Base-by-base conservation (phyloP, 1,139 yeast genomes). In the Wickerhamomyces sp. region DNA sequence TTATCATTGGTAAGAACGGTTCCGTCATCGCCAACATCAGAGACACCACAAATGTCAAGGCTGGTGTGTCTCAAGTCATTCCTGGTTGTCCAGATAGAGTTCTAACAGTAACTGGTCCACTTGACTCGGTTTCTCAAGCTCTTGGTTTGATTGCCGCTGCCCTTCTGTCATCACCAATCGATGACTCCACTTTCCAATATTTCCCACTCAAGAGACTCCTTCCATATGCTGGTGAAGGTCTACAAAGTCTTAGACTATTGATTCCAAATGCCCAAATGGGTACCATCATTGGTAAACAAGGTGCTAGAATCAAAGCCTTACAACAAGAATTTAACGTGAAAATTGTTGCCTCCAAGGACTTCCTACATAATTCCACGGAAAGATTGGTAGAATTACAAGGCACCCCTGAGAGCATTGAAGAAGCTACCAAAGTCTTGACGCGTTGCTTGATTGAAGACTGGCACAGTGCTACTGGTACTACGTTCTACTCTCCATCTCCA, bases 211-310 rank as follows among this genome's bases (percentile, higher is more conserved):
- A 77, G 46, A 75, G 78, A 46, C 64, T 80, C 43, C 65, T 75
- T 38, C 66, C 70, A 23, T 72, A 77, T 13, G 62, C 71, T 32
- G 62, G 72, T 30, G 71, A 70, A 33, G 77, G 75, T 26, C 54
- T 62, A 15, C 69, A 83, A 20, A 69, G 78, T 28, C 62, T 87
- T 49, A 72, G 96, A 52, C 65, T 88, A 35, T 66, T 89, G 43
- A 71, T 88, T 42, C 89, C 95, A 31, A 88, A 88, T 61, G 72
- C 81, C 42, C 95, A 87, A 60, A 81, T 88, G 78, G 96, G 96
- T 29, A 80, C 95, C 10, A 74, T 88, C 37, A 88, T 88, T 57
- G 96, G 96, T 33, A 77, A 85, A 39, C 85, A 75, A 47, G 96
- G 96, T 33, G 66, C 70, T 23, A 74, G 91, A 58, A 88, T 88